Evolutionary conservation across 108 stramenopile genomes (phyloP).

Genomic region (Skeletonema menzelii): DNA sequence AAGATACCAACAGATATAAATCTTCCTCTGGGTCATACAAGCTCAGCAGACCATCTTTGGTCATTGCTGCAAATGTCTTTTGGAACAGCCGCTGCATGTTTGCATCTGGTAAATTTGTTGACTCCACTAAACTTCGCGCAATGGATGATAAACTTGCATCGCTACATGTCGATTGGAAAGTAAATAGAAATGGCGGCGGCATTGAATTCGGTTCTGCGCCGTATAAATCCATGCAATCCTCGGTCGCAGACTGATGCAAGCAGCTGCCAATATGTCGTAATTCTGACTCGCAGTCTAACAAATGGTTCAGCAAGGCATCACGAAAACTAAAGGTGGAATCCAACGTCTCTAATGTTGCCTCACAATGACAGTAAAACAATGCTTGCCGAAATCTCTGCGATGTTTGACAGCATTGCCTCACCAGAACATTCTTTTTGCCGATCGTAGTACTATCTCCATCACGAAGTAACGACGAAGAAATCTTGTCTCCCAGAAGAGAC

Average conservation of each 20-base stretch:
- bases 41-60: slow-evolving; percentile 65
- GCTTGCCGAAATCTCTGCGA: slow-evolving; percentile 61
- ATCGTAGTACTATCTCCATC: not conserved
- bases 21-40: slow-evolving; percentile 55
- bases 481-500: slow-evolving; percentile 17
- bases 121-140: slow-evolving; percentile 24
- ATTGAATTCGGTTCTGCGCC: slow-evolving; percentile 20
- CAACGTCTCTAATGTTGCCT: slow-evolving; percentile 61
- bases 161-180: slow-evolving; percentile 49
- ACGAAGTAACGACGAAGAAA: slow-evolving; percentile 21
- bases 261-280: slow-evolving; percentile 9
- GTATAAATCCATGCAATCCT: slow-evolving; percentile 40
- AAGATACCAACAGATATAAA: slow-evolving; percentile 60
- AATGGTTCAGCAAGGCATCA: slow-evolving; percentile 59
- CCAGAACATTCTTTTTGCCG: slow-evolving; percentile 10
- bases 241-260: slow-evolving; percentile 11
- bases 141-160: slow-evolving; percentile 35
- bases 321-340: slow-evolving; percentile 70
- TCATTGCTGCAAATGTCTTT: slow-evolving; percentile 62
- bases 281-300: slow-evolving; percentile 54
- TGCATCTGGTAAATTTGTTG: slow-evolving; percentile 21
- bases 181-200: slow-evolving; percentile 48
- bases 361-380: slow-evolving; percentile 82
- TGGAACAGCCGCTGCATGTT: slow-evolving; percentile 32
- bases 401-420: slow-evolving; percentile 37